Percentiles rank a stretch among this genome's conserved stretches.
phyloP scores from a whole-genome alignment of 306 rosid species.

The Sindora glabra region DNA sequence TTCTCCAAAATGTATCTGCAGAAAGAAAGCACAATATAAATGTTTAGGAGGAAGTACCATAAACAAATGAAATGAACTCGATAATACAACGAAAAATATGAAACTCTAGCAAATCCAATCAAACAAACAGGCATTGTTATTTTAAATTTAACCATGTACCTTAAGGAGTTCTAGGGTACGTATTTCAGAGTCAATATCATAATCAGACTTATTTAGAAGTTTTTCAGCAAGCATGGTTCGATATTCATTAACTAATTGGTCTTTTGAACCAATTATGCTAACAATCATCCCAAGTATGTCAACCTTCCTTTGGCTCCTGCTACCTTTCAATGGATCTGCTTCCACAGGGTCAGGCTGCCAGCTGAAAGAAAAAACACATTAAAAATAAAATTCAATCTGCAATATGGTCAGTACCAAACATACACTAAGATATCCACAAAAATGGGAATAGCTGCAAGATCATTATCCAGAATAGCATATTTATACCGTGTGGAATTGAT shows the following conservation, averaged over 20 bases:
- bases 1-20: slow-evolving; percentile 93
- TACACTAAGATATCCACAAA: background rate
- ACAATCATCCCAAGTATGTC: slow-evolving; percentile 99
- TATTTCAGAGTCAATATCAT: slow-evolving; percentile 88
- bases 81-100: background rate
- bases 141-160: slow-evolving; percentile 31
- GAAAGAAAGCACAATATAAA: slow-evolving; percentile 18
- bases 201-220: slow-evolving; percentile 89
- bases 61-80: too few relatives aligned
- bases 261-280: slow-evolving; percentile 89
- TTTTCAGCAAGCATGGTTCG: slow-evolving; percentile 98
- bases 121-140: background rate
- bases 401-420: background rate
- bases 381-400: slow-evolving; percentile 5
- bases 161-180: slow-evolving; percentile 95
- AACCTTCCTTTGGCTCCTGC: slow-evolving; percentile 80
- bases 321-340: slow-evolving; percentile 90
- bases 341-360: slow-evolving; percentile 99
- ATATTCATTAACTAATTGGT: slow-evolving; percentile 89
- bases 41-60: background rate
- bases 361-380: slow-evolving; percentile 40
- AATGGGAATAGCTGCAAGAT: background rate
- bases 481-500: slow-evolving; percentile 61
- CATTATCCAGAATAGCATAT: background rate
- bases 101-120: slow-evolving; percentile 12